Percentiles rank a stretch among this genome's conserved stretches.
Evolutionary conservation across 169 alveolate genomes (phyloP).

Genomic region (Cryptosporidium meleagridis): DNA sequence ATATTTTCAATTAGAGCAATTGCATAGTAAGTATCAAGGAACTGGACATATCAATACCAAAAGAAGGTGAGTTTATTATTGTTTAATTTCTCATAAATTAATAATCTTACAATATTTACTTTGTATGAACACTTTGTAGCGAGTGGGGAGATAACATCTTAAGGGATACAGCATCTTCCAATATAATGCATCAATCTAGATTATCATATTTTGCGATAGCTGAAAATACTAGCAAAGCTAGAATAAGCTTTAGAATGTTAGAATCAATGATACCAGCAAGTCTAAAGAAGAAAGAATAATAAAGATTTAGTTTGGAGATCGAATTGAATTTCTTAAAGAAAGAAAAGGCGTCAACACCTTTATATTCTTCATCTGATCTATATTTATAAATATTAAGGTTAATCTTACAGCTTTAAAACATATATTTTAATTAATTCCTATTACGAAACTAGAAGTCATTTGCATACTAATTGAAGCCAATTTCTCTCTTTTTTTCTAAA

Average conservation of each 20-base stretch:
- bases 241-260: conserved; percentile 84
- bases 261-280: conserved; percentile 67
- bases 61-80: conserved; percentile 85
- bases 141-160: conserved; percentile 92
- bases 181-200: conserved; percentile 91
- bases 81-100: too few species aligned
- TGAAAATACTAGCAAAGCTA: conserved; percentile 88
- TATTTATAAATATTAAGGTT: too few species aligned
- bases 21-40: conserved; percentile 95
- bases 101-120: not conserved
- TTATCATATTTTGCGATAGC: conserved; percentile 91
- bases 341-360: not conserved
- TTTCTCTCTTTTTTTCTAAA: too few species aligned
- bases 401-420: too few species aligned
- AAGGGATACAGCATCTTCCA: conserved; percentile 93
- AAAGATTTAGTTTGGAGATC: not conserved
- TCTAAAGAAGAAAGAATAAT: not conserved
- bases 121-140: conserved; percentile 79
- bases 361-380: too few species aligned
- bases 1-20: conserved; percentile 93
- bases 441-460: too few species aligned
- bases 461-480: too few species aligned
- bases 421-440: too few species aligned
- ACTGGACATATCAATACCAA: conserved; percentile 94
- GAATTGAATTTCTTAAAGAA: not conserved